Evolutionary conservation across 441 rosid genomes (phyloP).

Genomic region (Adansonia grandidieri): DNA sequence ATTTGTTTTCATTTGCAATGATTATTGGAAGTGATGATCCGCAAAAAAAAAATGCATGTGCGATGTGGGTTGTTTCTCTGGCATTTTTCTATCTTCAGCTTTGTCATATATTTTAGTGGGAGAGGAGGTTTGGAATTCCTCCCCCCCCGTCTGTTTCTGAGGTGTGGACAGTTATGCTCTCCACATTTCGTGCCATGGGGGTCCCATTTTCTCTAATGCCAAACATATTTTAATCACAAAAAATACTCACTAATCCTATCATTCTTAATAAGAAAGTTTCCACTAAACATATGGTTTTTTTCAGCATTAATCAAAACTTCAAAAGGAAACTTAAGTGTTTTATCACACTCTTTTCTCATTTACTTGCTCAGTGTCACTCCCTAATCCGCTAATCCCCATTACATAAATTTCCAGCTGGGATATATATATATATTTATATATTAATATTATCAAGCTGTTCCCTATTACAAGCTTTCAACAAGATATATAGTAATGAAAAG

Average conservation of each 20-base stretch:
- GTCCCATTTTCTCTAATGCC: constrained; percentile 22
- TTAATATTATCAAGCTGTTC: neutral
- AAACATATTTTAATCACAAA: neutral
- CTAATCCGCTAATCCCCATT: neutral
- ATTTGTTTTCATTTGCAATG: constrained; percentile 40
- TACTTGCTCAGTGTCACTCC: neutral
- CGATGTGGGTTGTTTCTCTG: constrained; percentile 42
- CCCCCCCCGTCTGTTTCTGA: constrained; percentile 10
- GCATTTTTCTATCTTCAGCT: constrained; percentile 40
- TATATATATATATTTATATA: neutral
- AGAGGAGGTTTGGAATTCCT: constrained; percentile 33
- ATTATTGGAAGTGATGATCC: constrained; percentile 45
- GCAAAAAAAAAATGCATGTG: constrained; percentile 50
- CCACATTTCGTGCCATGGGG: constrained; percentile 43
- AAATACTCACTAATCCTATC: neutral
- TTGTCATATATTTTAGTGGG: constrained; percentile 34
- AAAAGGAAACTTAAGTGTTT: constrained; percentile 2
- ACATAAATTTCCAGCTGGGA: neutral
- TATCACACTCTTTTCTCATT: neutral
- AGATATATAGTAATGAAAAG: neutral
- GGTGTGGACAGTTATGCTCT: constrained; percentile 47
- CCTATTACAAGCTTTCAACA: neutral
- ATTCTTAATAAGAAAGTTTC: constrained; percentile 25
- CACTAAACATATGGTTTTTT: neutral
- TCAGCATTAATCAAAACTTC: neutral